These are phyloP conservation scores for Pisolithus tinctorius DNA, from an alignment of 768 basidiomycete species.

Conservation along the genomic window DNA sequence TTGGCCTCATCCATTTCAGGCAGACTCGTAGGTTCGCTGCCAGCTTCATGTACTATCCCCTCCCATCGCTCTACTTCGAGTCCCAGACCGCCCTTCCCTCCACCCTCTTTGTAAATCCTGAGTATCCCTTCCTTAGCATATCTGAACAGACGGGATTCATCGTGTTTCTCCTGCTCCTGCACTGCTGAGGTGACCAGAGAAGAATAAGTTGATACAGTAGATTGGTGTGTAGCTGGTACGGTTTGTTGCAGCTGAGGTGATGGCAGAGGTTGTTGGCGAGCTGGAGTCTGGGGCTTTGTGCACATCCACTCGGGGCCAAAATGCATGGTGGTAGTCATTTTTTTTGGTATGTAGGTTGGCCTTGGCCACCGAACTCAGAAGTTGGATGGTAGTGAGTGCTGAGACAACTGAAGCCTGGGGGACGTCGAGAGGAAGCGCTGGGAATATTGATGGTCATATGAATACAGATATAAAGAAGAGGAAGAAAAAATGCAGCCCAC, in stretches of 20 bases:
- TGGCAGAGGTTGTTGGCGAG: constrained; percentile 49
- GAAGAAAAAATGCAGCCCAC: too few relatives aligned
- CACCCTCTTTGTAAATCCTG: constrained; percentile 75
- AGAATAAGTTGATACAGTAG: constrained; percentile 68
- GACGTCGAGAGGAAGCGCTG: too few relatives aligned
- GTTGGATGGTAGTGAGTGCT: too few relatives aligned
- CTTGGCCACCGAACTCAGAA: too few relatives aligned
- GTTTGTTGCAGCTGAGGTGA: constrained; percentile 47
- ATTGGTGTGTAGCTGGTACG: constrained; percentile 36
- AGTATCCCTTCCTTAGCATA: constrained; percentile 85
- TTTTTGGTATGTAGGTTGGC: constrained; percentile 12
- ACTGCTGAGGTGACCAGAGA: constrained; percentile 43
- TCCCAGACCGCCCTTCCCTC: constrained; percentile 65
- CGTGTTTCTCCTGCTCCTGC: constrained; percentile 47
- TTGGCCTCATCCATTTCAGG: too few relatives aligned
- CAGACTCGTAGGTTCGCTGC: too few relatives aligned
- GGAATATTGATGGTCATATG: too few relatives aligned
- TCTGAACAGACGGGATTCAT: constrained; percentile 72
- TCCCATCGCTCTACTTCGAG: constrained; percentile 82
- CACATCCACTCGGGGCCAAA: constrained; percentile 95
- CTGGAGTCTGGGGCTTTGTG: constrained; percentile 55
- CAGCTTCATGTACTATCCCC: too few relatives aligned
- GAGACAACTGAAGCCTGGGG: too few relatives aligned
- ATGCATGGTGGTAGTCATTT: constrained; percentile 65
- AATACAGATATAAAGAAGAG: too few relatives aligned